Conservation (phyloP, 2,329 filamentous ascomycete genomes). For the Neobulgaria alba region DNA sequence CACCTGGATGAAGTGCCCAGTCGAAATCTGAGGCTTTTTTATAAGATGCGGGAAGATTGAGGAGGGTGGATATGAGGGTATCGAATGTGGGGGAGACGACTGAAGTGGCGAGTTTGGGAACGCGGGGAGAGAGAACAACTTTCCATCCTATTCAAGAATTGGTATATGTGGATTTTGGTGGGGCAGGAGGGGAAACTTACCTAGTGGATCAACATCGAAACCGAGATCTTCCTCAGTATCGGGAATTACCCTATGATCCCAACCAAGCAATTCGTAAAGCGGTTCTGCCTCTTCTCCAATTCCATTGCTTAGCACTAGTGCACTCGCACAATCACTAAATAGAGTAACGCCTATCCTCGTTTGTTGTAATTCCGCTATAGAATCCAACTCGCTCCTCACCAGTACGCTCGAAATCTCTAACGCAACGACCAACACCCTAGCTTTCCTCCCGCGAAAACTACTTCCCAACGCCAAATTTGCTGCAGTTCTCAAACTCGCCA, state of each 20-base stretch:
- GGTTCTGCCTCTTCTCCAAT: slow-evolving; percentile 36
- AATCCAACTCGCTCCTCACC: slow-evolving; percentile 57
- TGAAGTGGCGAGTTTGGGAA: slow-evolving; percentile 46
- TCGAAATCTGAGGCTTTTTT: slow-evolving; percentile 51
- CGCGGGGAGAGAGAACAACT: slow-evolving; percentile 52
- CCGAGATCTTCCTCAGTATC: slow-evolving; percentile 54
- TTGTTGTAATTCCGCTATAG: slow-evolving; percentile 48
- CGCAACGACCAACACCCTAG: slow-evolving; percentile 56
- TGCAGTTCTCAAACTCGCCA: slow-evolving; percentile 53
- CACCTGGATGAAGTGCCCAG: slow-evolving; percentile 67
- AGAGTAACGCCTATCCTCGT: slow-evolving; percentile 57
- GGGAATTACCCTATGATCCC: slow-evolving; percentile 55
- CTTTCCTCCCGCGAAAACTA: slow-evolving; percentile 47
- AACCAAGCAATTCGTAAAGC: slow-evolving; percentile 53
- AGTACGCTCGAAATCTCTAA: slow-evolving; percentile 54
- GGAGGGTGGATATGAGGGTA: slow-evolving; percentile 42
- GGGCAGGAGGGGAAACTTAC: slow-evolving; percentile 30
- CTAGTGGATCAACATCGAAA: slow-evolving; percentile 55
- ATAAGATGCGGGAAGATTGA: slow-evolving; percentile 37
- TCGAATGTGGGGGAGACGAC: slow-evolving; percentile 46
- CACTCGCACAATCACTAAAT: slow-evolving; percentile 65
- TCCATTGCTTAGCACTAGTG: slow-evolving; percentile 55
- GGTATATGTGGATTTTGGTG: background rate
- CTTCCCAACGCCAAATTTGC: slow-evolving; percentile 59
- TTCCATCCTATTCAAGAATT: slow-evolving; percentile 46